Conservation (phyloP, 75 land plant genomes). For the Selaginella tamariscina region DNA sequence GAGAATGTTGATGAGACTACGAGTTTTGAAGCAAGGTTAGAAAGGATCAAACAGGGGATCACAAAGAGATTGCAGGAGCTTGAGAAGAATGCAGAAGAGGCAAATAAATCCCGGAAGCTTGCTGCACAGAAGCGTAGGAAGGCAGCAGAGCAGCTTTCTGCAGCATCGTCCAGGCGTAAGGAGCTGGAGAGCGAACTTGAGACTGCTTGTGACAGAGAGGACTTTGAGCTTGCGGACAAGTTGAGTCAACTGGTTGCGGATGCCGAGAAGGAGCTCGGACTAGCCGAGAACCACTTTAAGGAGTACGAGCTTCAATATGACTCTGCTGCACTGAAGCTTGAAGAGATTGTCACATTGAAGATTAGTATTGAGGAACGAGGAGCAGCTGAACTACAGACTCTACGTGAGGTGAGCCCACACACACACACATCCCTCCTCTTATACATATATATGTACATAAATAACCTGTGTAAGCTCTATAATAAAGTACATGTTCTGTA, state of each 20-base stretch:
- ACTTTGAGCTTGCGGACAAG: slow-evolving; percentile 64
- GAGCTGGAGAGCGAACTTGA: slow-evolving; percentile 57
- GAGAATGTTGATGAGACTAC: neutral
- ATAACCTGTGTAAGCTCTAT: no score
- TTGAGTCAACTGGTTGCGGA: slow-evolving; percentile 38
- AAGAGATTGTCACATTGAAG: slow-evolving; percentile 39
- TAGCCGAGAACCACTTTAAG: slow-evolving; percentile 21
- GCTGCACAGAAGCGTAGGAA: slow-evolving; percentile 43
- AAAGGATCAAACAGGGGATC: slow-evolving; percentile 22
- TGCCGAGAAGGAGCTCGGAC: slow-evolving; percentile 34
- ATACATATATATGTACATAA: no score
- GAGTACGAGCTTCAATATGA: slow-evolving; percentile 49
- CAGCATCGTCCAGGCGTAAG: slow-evolving; percentile 25
- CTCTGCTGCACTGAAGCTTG: slow-evolving; percentile 35
- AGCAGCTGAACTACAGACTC: slow-evolving; percentile 23
- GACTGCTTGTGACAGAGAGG: slow-evolving; percentile 70
- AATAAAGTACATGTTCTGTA: neutral
- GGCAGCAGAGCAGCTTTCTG: slow-evolving; percentile 27
- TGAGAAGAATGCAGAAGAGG: slow-evolving; percentile 29
- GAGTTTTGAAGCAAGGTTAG: slow-evolving; percentile 20
- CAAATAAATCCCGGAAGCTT: slow-evolving; percentile 34
- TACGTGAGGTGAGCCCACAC: slow-evolving; percentile 39
- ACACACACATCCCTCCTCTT: no score
- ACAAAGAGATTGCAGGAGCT: slow-evolving; percentile 28
- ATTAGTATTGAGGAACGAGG: slow-evolving; percentile 53